These are phyloP conservation scores for Angophora floribunda DNA, from an alignment of 345 rosid species.

Conservation along the genomic window DNA sequence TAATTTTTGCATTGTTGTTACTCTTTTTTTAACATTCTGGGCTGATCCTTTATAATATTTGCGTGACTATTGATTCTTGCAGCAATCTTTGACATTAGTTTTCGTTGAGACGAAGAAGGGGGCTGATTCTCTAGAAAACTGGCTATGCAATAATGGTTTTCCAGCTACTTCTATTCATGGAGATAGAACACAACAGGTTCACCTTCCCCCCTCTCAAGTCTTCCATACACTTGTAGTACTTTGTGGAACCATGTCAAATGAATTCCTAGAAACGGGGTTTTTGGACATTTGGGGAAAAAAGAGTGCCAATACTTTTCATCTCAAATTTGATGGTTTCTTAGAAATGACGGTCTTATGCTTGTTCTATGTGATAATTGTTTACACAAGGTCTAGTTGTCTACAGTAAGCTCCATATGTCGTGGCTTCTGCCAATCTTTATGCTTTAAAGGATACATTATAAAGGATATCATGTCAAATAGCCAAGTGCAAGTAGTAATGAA, in stretches of 20 bases:
- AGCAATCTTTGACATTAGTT: conserved; percentile 94
- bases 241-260: background rate
- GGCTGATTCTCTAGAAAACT: conserved; percentile 88
- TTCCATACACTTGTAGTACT: background rate
- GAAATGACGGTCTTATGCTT: background rate
- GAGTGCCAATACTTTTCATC: background rate
- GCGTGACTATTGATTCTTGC: conserved; percentile 10
- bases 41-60: background rate
- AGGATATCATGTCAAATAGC: background rate
- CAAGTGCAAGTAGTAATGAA: background rate
- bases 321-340: background rate
- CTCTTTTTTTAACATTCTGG: background rate
- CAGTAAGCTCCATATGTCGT: background rate
- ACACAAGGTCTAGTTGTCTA: background rate
- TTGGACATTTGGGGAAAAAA: background rate
- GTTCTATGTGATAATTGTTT: background rate
- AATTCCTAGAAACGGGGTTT: background rate
- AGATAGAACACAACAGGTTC: conserved; percentile 88
- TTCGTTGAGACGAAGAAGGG: conserved; percentile 99
- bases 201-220: background rate
- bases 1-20: background rate
- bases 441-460: background rate
- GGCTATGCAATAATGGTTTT: conserved; percentile 80
- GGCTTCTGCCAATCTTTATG: background rate
- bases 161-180: conserved; percentile 97